Percentiles rank a stretch among this genome's conserved stretches.
These are phyloP conservation scores for Kuraishia cidri DNA, from an alignment of 805 yeast species.

Conservation along the genomic window DNA sequence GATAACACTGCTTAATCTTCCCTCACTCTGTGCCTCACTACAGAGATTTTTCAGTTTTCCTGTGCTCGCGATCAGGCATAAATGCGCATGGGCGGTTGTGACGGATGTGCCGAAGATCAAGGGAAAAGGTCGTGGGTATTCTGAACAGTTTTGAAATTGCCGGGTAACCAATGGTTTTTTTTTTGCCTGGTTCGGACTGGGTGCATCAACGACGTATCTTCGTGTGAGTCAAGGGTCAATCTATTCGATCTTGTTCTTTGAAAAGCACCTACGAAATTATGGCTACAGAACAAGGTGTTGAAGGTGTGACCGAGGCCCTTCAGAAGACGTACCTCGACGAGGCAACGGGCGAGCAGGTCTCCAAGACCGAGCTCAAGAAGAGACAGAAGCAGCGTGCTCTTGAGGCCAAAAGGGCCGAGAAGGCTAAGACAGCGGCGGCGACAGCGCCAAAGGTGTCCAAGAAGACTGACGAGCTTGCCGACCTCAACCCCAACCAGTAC, in stretches of 20 bases:
- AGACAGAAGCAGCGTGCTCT: conserved; percentile 83
- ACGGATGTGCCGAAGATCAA: too few species aligned
- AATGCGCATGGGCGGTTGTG: too few species aligned
- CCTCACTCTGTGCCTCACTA: neutral
- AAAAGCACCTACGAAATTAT: too few species aligned
- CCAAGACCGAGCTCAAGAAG: conserved; percentile 93
- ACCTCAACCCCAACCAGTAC: conserved; percentile 91
- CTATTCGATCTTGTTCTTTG: too few species aligned
- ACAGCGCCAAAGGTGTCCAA: conserved; percentile 43
- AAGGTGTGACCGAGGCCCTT: conserved; percentile 56
- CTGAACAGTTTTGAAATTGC: too few species aligned
- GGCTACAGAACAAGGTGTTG: too few species aligned
- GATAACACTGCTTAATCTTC: too few species aligned
- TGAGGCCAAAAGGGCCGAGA: conserved; percentile 88
- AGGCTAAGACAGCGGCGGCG: conserved; percentile 61
- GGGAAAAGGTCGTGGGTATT: too few species aligned
- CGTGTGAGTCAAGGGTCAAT: too few species aligned
- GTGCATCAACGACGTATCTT: too few species aligned
- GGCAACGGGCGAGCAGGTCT: conserved; percentile 92
- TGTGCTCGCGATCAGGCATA: neutral
- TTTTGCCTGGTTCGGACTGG: too few species aligned
- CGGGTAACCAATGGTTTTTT: too few species aligned
- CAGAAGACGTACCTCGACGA: conserved; percentile 80
- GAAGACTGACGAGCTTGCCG: conserved; percentile 72
- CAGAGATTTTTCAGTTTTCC: neutral